Base-by-base conservation (phyloP, 2,329 filamentous ascomycete genomes). In the Remersonia thermophila region DNA sequence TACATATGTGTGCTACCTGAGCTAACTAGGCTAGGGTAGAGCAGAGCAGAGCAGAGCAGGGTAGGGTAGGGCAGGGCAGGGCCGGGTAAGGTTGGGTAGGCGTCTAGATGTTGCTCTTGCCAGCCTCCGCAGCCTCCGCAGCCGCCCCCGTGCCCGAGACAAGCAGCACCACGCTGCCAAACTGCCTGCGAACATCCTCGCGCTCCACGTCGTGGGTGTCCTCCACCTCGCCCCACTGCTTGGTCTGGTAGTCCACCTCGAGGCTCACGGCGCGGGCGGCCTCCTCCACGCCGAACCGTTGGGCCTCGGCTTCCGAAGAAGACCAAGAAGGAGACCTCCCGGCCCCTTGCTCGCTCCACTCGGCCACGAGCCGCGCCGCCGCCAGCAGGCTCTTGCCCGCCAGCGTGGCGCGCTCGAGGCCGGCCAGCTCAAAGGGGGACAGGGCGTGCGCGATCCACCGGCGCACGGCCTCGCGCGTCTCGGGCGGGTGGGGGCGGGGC, bases 171-270 rank as follows among this genome's bases (percentile, higher is more conserved):
- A 85, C 83, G 55, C 85, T 93, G 11, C 89, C 91, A 41, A 96
- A 62, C 62, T 96, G 91, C 51, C 89, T 71, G 54, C 76, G 73
- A 46, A 96, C 49, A 58, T 98, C 91, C 59, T 93, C 89, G 58
- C 79, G 83, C 51, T 93, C 82, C 1, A 98, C 91, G 65, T 98
- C 91, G 60, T 98, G 91, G 18, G 87, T 94, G 59, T 98, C 87
- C 57, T 98, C 91, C 1, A 98, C 91, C 65, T 94, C 87, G 7
- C 91, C 91, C 89, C 91, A 96, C 59, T 82, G 78, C 18, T 72
- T 65, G 1, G 80, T 93, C 69, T 98, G 91, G 80, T 85, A 95
- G 45, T 75, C 69, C 12, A 94, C 84, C 64, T 98, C 91, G 29
- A 93, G 57, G 50, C 73, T 94, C 5, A 80, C 77, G 11, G 81